These are phyloP conservation scores for Macrophomina tecta DNA, from an alignment of 2,329 filamentous ascomycete genomes.

Conservation along the genomic window DNA sequence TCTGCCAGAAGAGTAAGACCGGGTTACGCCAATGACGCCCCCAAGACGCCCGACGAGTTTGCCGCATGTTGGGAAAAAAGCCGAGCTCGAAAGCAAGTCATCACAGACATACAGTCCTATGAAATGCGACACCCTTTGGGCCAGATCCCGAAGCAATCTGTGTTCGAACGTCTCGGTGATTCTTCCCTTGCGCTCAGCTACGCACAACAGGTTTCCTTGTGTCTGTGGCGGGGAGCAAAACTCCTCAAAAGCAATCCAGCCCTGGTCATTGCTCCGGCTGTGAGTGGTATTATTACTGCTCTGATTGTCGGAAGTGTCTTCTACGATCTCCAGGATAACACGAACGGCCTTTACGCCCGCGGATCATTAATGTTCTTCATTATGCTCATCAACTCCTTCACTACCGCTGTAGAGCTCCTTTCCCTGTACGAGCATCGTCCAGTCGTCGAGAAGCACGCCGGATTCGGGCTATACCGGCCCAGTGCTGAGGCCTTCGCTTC, in stretches of 20 bases:
- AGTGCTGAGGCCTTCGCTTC: conserved; percentile 76
- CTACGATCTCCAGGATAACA: conserved; percentile 65
- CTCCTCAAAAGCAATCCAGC: background rate
- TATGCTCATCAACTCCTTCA: conserved; percentile 65
- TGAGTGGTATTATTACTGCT: conserved; percentile 47
- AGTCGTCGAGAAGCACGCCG: conserved; percentile 66
- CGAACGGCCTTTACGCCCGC: conserved; percentile 67
- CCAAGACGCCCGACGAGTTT: background rate
- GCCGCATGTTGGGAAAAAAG: background rate
- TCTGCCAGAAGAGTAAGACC: conserved; percentile 59
- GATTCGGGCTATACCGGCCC: conserved; percentile 86
- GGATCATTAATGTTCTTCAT: conserved; percentile 69
- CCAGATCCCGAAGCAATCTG: too few relatives aligned
- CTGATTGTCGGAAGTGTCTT: conserved; percentile 71
- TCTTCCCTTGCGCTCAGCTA: too few relatives aligned
- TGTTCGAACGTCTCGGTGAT: too few relatives aligned
- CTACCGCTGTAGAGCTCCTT: background rate
- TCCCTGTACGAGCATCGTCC: conserved; percentile 37
- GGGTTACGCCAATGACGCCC: conserved; percentile 51
- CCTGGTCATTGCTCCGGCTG: background rate
- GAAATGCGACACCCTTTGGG: too few relatives aligned
- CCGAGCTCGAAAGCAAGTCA: background rate
- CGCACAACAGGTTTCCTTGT: background rate
- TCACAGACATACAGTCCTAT: too few relatives aligned
- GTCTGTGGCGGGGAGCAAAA: background rate